phyloP scores from a whole-genome alignment of 2,329 filamentous ascomycete genomes.

The Thielaviopsis punctulata region DNA sequence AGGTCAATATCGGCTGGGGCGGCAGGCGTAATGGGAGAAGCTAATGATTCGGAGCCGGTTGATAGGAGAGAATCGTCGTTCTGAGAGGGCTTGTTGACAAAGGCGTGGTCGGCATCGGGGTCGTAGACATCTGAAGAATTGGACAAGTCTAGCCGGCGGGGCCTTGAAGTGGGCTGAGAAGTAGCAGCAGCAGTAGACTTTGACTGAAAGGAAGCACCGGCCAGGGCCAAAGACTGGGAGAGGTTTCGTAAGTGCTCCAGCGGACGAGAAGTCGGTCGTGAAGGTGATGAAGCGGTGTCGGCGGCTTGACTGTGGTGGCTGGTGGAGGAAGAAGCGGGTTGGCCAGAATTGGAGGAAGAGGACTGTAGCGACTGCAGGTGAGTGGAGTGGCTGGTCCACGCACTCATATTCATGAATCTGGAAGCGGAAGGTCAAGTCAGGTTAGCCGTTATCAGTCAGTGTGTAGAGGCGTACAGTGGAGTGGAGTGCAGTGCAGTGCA shows the following conservation, averaged over 20 bases:
- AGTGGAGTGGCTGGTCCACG: conserved; percentile 30
- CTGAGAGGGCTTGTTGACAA: neutral
- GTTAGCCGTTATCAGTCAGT: neutral
- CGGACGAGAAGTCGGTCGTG: conserved; percentile 7
- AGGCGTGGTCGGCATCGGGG: conserved; percentile 9
- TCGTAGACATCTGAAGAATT: conserved; percentile 10
- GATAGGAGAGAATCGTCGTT: neutral
- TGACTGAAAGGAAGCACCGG: neutral
- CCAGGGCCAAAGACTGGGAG: conserved; percentile 8
- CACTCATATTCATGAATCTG: conserved; percentile 36
- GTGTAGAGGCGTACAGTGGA: neutral
- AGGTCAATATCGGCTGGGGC: conserved; percentile 36
- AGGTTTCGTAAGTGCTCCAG: conserved; percentile 8
- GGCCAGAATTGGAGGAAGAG: neutral
- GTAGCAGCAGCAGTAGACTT: conserved; percentile 1
- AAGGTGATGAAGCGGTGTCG: conserved; percentile 1
- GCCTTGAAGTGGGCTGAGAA: neutral
- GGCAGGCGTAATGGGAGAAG: conserved; percentile 20
- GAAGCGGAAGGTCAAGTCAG: conserved; percentile 9
- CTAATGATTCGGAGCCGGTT: neutral
- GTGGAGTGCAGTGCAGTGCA: neutral
- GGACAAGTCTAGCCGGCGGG: conserved; percentile 2
- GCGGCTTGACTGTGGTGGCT: neutral
- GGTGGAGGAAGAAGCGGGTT: conserved; percentile 1
- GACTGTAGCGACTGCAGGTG: neutral